These are phyloP conservation scores for Coniosporium tulheliwenetii DNA, from an alignment of 2,329 filamentous ascomycete genomes.

Conservation along the genomic window DNA sequence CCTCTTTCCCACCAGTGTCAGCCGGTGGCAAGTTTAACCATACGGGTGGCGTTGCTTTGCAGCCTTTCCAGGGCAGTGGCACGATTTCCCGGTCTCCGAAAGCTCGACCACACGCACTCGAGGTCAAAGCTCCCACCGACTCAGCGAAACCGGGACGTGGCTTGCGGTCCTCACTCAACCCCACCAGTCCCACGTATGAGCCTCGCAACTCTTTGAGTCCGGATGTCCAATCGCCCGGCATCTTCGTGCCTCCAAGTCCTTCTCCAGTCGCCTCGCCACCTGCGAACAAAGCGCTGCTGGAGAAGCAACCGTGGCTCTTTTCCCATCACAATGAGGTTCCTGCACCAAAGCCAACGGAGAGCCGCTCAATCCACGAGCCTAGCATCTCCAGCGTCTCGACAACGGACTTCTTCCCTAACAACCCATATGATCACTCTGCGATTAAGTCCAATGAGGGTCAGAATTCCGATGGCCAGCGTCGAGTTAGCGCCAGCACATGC, in stretches of 20 bases:
- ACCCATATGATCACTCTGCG: conserved; percentile 19
- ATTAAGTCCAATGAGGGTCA: conserved; percentile 6
- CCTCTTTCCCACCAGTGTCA: no score
- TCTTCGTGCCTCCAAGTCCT: not conserved
- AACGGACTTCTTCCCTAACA: conserved; percentile 21
- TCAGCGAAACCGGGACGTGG: not conserved
- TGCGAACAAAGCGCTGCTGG: not conserved
- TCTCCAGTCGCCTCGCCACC: not conserved
- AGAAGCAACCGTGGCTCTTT: not conserved
- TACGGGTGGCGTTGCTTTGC: no score
- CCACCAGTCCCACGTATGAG: not conserved
- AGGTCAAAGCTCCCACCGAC: not conserved
- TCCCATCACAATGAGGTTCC: not conserved
- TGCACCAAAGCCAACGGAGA: no score
- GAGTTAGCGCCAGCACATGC: no score
- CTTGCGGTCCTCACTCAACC: not conserved
- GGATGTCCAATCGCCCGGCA: not conserved
- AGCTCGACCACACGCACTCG: not conserved
- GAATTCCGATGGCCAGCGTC: not conserved
- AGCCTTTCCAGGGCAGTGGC: no score
- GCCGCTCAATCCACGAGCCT: conserved; percentile 6
- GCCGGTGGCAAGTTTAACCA: no score
- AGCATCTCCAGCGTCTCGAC: conserved; percentile 20
- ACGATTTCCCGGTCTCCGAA: no score
- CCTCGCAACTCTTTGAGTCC: not conserved